Evolutionary conservation across 352 stramenopile genomes (phyloP).

Genomic region (Globisporangium paddicum): DNA sequence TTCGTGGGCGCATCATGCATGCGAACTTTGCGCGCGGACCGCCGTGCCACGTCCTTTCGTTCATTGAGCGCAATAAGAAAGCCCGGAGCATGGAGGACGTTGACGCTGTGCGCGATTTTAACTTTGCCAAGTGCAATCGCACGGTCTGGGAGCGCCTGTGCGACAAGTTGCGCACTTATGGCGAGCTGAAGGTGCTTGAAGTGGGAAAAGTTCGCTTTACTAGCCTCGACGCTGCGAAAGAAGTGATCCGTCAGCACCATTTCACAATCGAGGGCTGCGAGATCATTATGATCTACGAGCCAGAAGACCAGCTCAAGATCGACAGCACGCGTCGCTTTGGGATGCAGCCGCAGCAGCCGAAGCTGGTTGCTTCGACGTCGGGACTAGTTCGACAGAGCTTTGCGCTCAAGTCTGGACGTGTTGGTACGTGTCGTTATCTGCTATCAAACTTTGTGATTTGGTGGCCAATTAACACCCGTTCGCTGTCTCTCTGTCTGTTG

Average conservation of each 20-base stretch:
- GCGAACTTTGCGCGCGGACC: slow-evolving; percentile 70
- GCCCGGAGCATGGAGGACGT: slow-evolving; percentile 26
- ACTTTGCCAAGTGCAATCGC: slow-evolving; percentile 36
- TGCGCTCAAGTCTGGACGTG: slow-evolving; percentile 1
- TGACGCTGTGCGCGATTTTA: slow-evolving; percentile 36
- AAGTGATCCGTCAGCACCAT: slow-evolving; percentile 41
- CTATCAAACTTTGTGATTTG: background rate
- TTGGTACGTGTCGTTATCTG: slow-evolving; percentile 1
- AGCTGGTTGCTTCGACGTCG: background rate
- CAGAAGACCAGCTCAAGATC: slow-evolving; percentile 51
- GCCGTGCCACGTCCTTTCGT: slow-evolving; percentile 53
- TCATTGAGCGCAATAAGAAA: slow-evolving; percentile 46
- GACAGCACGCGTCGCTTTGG: slow-evolving; percentile 31
- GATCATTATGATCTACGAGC: slow-evolving; percentile 66
- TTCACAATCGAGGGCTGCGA: slow-evolving; percentile 42
- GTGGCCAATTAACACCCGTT: background rate
- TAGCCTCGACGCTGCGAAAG: slow-evolving; percentile 48
- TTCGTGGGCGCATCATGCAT: slow-evolving; percentile 34
- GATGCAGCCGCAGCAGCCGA: background rate
- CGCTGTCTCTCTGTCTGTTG: slow-evolving; percentile 1
- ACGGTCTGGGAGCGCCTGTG: slow-evolving; percentile 47
- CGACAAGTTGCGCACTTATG: slow-evolving; percentile 39
- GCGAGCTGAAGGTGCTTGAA: slow-evolving; percentile 32
- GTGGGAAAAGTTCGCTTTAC: slow-evolving; percentile 52
- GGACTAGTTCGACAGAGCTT: background rate